Evolutionary conservation across 305 asterid genomes (phyloP).

Genomic region (Fraxinus velutina): DNA sequence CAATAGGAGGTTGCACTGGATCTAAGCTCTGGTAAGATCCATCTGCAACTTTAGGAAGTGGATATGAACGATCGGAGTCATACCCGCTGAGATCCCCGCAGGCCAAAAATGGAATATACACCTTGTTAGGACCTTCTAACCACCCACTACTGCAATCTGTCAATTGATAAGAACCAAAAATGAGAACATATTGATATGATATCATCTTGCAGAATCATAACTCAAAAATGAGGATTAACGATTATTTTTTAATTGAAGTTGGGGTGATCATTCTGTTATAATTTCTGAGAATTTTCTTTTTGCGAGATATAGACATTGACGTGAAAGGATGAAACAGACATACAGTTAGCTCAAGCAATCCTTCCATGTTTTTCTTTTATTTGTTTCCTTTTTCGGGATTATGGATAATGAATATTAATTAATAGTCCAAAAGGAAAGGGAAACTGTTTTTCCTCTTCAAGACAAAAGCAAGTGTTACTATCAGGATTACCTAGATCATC

Average conservation of each 20-base stretch:
- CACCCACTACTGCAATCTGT: slow-evolving; percentile 98
- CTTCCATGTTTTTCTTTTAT: neutral
- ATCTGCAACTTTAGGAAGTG: slow-evolving; percentile 65
- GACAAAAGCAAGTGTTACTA: neutral
- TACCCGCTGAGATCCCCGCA: slow-evolving; percentile 91
- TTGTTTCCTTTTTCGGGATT: neutral
- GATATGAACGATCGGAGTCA: slow-evolving; percentile 86
- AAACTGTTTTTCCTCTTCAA: neutral
- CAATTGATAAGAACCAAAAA: neutral
- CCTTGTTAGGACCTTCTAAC: slow-evolving; percentile 95
- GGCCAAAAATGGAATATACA: slow-evolving; percentile 90
- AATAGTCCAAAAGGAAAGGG: neutral
- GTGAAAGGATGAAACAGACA: neutral
- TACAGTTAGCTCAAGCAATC: neutral
- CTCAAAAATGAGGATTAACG: neutral
- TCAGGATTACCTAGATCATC: slow-evolving; percentile 66
- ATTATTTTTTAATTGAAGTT: neutral
- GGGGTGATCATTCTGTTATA: neutral
- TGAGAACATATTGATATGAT: neutral
- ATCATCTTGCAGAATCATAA: neutral
- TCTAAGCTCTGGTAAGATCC: slow-evolving; percentile 76
- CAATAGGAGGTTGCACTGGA: slow-evolving; percentile 94
- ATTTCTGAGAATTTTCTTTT: neutral
- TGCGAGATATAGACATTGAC: neutral
- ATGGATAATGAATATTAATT: neutral